These are phyloP conservation scores for Claviceps humidiphila DNA, from an alignment of 2,329 filamentous ascomycete genomes.

Conservation along the genomic window DNA sequence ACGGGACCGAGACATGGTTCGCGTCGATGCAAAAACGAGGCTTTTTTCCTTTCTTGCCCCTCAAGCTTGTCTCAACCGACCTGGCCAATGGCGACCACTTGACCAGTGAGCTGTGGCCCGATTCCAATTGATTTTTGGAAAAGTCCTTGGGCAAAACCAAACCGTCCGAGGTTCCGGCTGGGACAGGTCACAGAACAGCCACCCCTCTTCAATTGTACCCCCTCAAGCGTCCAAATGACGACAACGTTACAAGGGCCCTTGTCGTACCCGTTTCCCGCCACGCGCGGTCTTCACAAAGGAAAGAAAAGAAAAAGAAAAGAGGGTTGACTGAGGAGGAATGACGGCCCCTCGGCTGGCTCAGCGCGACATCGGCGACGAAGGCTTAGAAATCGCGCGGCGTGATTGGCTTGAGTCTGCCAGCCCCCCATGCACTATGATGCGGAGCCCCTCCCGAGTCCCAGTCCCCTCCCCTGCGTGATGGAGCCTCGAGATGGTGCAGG, in stretches of 20 bases:
- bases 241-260: constrained; percentile 4
- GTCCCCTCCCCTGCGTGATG: neutral
- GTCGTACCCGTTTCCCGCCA: constrained; percentile 5
- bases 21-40: neutral
- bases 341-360: neutral
- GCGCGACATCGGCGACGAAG: constrained; percentile 19
- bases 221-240: constrained; percentile 2
- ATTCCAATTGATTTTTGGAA: neutral
- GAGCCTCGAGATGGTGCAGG: constrained; percentile 1
- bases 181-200: neutral
- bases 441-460: neutral
- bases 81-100: neutral
- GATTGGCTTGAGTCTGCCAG: constrained; percentile 15
- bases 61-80: neutral
- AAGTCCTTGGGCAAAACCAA: neutral
- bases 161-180: neutral
- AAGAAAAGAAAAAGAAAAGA: neutral
- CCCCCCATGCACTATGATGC: neutral
- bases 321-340: too few species aligned
- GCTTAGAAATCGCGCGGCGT: constrained; percentile 16
- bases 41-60: neutral
- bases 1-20: neutral
- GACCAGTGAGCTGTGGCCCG: neutral
- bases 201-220: neutral
- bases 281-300: neutral